A percentile compares a stretch with the other conserved stretches of the same genome.
These are phyloP conservation scores for Pleurotus citrinopileatus DNA, from an alignment of 768 basidiomycete species.

Conservation along the genomic window DNA sequence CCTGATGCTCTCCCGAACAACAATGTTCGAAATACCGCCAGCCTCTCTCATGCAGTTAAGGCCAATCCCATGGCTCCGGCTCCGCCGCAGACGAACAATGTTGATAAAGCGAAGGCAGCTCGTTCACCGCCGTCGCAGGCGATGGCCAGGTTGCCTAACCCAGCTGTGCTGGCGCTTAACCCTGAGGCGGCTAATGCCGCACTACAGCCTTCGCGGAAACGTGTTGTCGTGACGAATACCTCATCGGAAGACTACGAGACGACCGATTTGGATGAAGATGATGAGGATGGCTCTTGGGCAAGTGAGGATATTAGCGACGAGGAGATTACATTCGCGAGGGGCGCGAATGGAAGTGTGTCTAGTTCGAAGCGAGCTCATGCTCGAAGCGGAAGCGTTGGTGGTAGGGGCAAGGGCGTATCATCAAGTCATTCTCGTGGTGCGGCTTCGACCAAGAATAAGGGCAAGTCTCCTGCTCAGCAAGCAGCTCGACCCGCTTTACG, in stretches of 20 bases:
- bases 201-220: slow-evolving; percentile 13
- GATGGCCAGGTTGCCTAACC: neutral
- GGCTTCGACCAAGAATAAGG: neutral
- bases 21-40: neutral
- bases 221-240: slow-evolving; percentile 15
- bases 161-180: slow-evolving; percentile 3
- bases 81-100: neutral
- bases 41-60: too few relatives aligned
- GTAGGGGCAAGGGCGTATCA: neutral
- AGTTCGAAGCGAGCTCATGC: slow-evolving; percentile 16
- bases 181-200: slow-evolving; percentile 4
- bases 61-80: too few relatives aligned
- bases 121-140: neutral
- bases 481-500: neutral
- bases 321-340: slow-evolving; percentile 19
- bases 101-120: neutral
- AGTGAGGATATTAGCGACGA: slow-evolving; percentile 51
- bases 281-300: slow-evolving; percentile 53
- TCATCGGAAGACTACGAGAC: slow-evolving; percentile 17
- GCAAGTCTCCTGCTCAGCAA: neutral
- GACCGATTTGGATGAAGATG: slow-evolving; percentile 31
- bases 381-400: slow-evolving; percentile 5
- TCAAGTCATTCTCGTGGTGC: slow-evolving; percentile 1
- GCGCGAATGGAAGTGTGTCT: neutral
- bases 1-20: neutral